Evolutionary conservation across 1,139 yeast genomes (phyloP), one percentile per base, ranked within the genome.

Genomic region (Barnettozyma hawaiiensis): DNA sequence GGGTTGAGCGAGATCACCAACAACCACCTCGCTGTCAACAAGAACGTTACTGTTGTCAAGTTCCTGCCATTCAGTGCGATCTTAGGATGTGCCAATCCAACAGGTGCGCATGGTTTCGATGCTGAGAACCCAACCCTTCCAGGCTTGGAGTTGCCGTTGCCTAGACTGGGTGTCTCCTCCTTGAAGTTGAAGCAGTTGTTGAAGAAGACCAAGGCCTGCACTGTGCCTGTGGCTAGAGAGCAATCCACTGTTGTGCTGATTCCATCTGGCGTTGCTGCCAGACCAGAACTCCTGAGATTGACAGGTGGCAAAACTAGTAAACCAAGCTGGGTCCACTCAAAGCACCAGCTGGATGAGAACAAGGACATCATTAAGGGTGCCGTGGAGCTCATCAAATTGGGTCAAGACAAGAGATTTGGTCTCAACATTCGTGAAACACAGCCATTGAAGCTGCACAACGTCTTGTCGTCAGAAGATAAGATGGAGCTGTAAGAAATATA

Each of bases 241-340:
- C 71, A 79, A 52, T 67, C 85, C 40, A 87, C 97, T 4, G 76
- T 90, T 40, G 70, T 79, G 32, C 65, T 85, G 39, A 71, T 79
- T 46, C 68, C 69, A 31, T 65, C 65, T 22, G 67, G 64, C 39
- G 59, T 64, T 27, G 61, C 70, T 16, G 57, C 63, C 10, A 67
- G 65, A 52, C 73, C 75, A 14, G 92, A 85, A 60, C 69, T 85
- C 21, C 64, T 89, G 47, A 76, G 95, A 61, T 72, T 90, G 51
- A 78, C 94, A 31, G 97, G 96, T 37, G 95, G 95, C 39, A 72
- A 75, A 54, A 72, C 81, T 18, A 69, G 78, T 45, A 73, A 76
- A 44, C 89, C 96, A 51, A 79, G 89, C 52, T 90, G 94, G 89
- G 83, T 85, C 40, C 96, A 89, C 60, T 86, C 96, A 24, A 69